A percentile compares a stretch with the other conserved stretches of the same genome.
These are phyloP conservation scores for Leccinum variicolor DNA, from an alignment of 768 basidiomycete genomes.

Conservation along the genomic window DNA sequence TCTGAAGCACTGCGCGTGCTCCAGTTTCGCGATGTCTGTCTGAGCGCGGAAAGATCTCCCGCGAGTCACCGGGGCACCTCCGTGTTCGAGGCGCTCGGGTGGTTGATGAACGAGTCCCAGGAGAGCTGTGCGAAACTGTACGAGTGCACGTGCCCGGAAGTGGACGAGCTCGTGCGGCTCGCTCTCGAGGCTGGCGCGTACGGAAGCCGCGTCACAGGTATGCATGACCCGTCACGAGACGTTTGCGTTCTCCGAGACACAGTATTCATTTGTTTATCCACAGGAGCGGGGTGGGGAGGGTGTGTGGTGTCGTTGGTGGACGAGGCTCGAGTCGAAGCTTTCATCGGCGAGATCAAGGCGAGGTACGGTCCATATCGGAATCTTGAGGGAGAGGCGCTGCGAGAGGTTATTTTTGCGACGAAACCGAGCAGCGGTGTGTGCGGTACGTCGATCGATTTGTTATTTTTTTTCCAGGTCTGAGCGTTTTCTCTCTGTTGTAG, in stretches of 20 bases:
- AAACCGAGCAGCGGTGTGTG: conserved; percentile 81
- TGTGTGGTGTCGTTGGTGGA: conserved; percentile 82
- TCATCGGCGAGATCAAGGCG: conserved; percentile 59
- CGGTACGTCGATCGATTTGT: conserved; percentile 45
- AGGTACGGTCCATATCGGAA: conserved; percentile 62
- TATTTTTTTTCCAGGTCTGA: neutral
- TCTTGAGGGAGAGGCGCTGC: conserved; percentile 54
- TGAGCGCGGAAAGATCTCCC: conserved; percentile 35
- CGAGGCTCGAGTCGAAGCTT: conserved; percentile 55
- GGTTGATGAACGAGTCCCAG: conserved; percentile 78
- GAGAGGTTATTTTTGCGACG: conserved; percentile 77
- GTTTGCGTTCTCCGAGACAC: neutral
- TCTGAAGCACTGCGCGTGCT: conserved; percentile 80
- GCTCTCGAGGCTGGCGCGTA: conserved; percentile 70
- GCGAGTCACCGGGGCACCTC: conserved; percentile 15
- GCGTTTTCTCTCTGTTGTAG: conserved; percentile 3
- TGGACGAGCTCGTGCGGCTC: conserved; percentile 64
- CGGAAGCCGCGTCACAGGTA: neutral
- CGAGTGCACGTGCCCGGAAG: conserved; percentile 78
- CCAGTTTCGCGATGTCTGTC: conserved; percentile 67
- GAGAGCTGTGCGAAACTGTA: conserved; percentile 62
- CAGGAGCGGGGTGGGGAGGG: conserved; percentile 90
- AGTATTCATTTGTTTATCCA: neutral
- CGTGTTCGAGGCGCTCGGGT: conserved; percentile 54
- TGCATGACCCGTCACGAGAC: neutral